Evolutionary conservation across 208 protist species (phyloP).

Genomic region (Trypanosoma boissoni): DNA sequence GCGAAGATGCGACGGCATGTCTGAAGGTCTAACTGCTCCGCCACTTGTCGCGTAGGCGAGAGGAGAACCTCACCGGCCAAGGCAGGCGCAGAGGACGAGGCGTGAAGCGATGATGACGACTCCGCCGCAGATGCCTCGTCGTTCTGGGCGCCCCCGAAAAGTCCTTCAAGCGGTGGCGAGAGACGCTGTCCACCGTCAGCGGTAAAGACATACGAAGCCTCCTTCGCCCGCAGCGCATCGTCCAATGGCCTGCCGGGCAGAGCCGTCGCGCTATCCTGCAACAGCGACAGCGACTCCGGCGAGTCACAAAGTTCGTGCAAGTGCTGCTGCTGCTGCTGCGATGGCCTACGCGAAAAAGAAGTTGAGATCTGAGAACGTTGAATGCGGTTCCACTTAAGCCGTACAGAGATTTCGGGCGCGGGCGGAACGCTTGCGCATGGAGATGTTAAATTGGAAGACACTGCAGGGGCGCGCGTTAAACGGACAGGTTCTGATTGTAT

Average conservation of each 20-base stretch:
- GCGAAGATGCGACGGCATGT: background rate
- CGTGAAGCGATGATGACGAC: too few species aligned
- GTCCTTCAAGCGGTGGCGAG: slow-evolving; percentile 5
- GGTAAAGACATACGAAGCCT: background rate
- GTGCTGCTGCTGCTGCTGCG: too few species aligned
- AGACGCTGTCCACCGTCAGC: slow-evolving; percentile 2
- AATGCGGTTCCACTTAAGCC: background rate
- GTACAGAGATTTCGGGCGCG: background rate
- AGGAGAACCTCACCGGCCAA: background rate
- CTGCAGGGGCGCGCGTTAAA: background rate
- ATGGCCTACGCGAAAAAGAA: background rate
- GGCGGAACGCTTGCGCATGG: background rate
- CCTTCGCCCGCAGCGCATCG: background rate
- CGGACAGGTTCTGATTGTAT: too few species aligned
- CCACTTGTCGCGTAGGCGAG: background rate
- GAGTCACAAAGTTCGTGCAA: too few species aligned
- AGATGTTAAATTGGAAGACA: background rate
- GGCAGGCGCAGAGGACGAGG: too few species aligned
- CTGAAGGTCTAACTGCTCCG: background rate
- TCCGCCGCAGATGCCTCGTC: background rate
- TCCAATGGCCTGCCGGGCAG: background rate
- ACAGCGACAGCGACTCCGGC: too few species aligned
- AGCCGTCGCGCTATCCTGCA: background rate
- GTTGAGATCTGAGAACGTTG: background rate
- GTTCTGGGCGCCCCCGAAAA: background rate